phyloP scores from a whole-genome alignment of 345 rosid genomes.

The Populus nigra region DNA sequence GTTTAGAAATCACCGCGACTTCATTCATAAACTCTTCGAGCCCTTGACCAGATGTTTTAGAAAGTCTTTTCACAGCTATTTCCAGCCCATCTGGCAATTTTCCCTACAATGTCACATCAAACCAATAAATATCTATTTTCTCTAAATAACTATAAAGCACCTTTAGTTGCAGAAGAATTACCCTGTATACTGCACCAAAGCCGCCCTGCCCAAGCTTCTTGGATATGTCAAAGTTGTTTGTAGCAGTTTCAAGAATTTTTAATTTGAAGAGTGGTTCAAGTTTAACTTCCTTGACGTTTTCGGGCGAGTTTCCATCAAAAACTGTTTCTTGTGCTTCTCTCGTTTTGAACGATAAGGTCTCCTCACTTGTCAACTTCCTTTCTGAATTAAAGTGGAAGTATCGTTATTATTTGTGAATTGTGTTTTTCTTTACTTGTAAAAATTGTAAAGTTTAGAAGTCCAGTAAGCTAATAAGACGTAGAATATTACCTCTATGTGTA shows the following conservation, averaged over 20 bases:
- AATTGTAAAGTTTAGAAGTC: background rate
- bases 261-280: conserved; percentile 7
- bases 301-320: too few species aligned
- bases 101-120: conserved; percentile 8
- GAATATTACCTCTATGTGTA: background rate
- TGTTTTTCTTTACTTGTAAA: background rate
- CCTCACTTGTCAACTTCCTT: background rate
- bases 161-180: background rate
- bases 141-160: background rate
- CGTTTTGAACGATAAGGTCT: background rate
- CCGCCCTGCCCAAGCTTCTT: conserved; percentile 28
- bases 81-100: conserved; percentile 12
- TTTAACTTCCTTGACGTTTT: too few species aligned
- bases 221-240: conserved; percentile 2
- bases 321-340: background rate
- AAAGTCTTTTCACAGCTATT: conserved; percentile 22
- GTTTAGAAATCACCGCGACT: background rate
- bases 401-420: too few species aligned
- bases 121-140: background rate
- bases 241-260: conserved; percentile 8
- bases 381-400: background rate
- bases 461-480: background rate
- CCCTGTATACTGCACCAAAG: conserved; percentile 26
- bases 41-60: conserved; percentile 23
- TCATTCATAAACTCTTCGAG: background rate